Conservation (phyloP, 2,329 filamentous ascomycete genomes). For the Emergomyces pasteurianus region DNA sequence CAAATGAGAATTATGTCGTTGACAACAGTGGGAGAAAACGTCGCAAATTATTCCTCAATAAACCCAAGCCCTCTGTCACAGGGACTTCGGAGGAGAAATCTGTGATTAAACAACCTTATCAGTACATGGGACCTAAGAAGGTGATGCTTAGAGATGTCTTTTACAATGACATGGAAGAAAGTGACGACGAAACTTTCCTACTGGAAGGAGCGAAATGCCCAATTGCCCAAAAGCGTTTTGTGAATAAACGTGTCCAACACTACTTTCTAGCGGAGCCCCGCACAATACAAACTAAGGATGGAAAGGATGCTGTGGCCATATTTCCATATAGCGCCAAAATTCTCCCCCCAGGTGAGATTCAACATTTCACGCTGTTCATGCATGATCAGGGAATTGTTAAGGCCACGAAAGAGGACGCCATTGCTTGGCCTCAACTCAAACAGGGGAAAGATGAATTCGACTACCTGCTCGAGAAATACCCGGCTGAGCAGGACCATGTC, state of each 20-base stretch:
- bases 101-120: background rate
- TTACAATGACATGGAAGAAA: constrained; percentile 25
- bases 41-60: constrained; percentile 16
- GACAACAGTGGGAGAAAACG: constrained; percentile 21
- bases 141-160: constrained; percentile 32
- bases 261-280: constrained; percentile 19
- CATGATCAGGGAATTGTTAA: constrained; percentile 14
- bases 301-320: constrained; percentile 15
- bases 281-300: constrained; percentile 11
- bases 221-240: constrained; percentile 18
- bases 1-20: constrained; percentile 16
- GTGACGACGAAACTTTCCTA: constrained; percentile 17
- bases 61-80: background rate
- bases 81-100: background rate
- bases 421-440: constrained; percentile 19
- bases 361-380: constrained; percentile 21
- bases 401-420: constrained; percentile 18
- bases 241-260: constrained; percentile 19
- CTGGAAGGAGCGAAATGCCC: constrained; percentile 15
- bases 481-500: constrained; percentile 28
- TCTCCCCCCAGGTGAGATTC: constrained; percentile 6
- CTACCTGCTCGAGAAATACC: constrained; percentile 34
- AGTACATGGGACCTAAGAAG: constrained; percentile 9
- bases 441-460: constrained; percentile 15
- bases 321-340: constrained; percentile 17